A percentile compares a stretch with the other conserved stretches of the same genome.
phyloP scores from a whole-genome alignment of 1,139 yeast genomes.

The Geotrichum siamense region DNA sequence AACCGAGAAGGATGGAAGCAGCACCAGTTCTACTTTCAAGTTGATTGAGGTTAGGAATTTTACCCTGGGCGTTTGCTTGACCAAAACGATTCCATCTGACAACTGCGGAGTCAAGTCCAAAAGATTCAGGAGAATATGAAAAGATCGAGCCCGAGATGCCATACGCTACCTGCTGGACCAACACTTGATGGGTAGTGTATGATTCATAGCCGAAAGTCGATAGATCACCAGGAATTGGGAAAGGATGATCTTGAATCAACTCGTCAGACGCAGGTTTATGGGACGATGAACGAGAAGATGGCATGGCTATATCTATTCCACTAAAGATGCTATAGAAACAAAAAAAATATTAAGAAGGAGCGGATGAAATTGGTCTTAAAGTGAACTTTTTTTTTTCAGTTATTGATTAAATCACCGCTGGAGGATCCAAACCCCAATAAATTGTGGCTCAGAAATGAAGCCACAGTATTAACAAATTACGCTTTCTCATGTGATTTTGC shows the following conservation, averaged over 20 bases:
- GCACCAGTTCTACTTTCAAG: slow-evolving; percentile 84
- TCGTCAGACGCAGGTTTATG: slow-evolving; percentile 11
- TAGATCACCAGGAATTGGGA: slow-evolving; percentile 23
- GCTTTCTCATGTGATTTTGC: slow-evolving; percentile 17
- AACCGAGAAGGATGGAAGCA: slow-evolving; percentile 71
- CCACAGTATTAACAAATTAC: slow-evolving; percentile 18
- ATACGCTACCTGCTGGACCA: slow-evolving; percentile 61
- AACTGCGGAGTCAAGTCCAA: slow-evolving; percentile 54
- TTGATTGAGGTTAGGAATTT: slow-evolving; percentile 50
- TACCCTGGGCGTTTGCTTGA: slow-evolving; percentile 48
- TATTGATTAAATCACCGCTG: neutral
- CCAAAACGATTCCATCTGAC: slow-evolving; percentile 49
- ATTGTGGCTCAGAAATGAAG: slow-evolving; percentile 16
- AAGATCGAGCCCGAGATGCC: slow-evolving; percentile 58
- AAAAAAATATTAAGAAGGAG: neutral
- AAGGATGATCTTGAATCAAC: slow-evolving; percentile 19
- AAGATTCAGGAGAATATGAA: slow-evolving; percentile 59
- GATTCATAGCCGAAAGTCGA: slow-evolving; percentile 24
- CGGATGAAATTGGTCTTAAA: neutral
- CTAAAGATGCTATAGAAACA: neutral
- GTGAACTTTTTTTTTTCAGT: neutral
- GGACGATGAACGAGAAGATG: slow-evolving; percentile 9
- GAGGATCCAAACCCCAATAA: slow-evolving; percentile 4
- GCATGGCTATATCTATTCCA: slow-evolving; percentile 2
- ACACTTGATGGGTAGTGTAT: slow-evolving; percentile 47